Evolutionary conservation across 2,329 filamentous ascomycete species (phyloP), one percentile per base, ranked within the genome.

Genomic region (Trichoderma aggressivum): DNA sequence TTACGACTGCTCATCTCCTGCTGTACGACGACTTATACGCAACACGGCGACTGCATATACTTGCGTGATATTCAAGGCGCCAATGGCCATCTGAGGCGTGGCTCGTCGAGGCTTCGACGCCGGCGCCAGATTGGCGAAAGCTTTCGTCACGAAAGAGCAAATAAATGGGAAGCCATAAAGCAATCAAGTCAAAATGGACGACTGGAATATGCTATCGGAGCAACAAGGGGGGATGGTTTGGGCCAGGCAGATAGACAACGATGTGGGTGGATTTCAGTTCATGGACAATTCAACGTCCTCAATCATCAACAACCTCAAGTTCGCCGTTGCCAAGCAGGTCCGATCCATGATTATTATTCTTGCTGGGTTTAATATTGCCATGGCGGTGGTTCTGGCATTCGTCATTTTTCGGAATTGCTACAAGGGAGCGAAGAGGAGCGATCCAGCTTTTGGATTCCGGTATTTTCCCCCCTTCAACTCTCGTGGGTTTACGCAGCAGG

Each of bases 311-410:
- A 78, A 87, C 73, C 82, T 88, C 74, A 83, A 81, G 71, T 86
- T 88, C 73, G 83, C 84, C 34, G 82, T 85, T 18, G 84, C 85
- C 73, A 88, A 85, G 75, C 89, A 88, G 39, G 83, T 89, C 75
- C 84, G 89, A 74, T 89, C 86, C 21, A 89, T 88, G 28, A 88
- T 87, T 56, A 86, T 90, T 70, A 88, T 90, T 72, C 82, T 91
- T 69, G 86, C 88, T 43, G 80, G 83, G 70, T 90, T 90, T 81
- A 91, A 91, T 78, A 83, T 87, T 26, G 77, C 89, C 66, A 86
- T 86, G 21, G 88, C 88, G 5, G 84, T 88, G 70, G 83, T 84
- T 21, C 88, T 88, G 7, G 86, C 86, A 11, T 74, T 83, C 30
- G 87, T 87, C 30, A 90, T 91, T 66, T 78, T 89, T 53, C 86